Evolutionary conservation across 1,139 yeast species (phyloP), one percentile per base, ranked within the genome.

Genomic region (Pichiaceae sp.): DNA sequence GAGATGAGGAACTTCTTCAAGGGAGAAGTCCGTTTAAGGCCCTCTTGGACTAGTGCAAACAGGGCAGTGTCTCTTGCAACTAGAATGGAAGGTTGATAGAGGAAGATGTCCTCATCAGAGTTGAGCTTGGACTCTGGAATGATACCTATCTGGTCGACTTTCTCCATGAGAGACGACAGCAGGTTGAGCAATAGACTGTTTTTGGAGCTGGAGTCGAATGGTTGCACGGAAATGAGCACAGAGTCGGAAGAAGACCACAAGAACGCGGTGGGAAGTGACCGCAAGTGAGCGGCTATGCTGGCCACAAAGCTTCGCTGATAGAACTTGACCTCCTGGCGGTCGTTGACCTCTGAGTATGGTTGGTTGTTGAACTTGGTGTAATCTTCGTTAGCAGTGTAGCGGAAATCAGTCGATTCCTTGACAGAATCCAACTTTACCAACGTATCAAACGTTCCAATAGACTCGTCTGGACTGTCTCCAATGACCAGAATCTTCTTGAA

Each of bases 281-380:
- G 75, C 33, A 80, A 60, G 33, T 75, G 70, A 0, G 85, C 66
- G 0, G 87, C 80, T 14, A 79, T 60, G 1, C 79, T 65, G 43
- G 85, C 73, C 12, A 79, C 78, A 38, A 82, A 60, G 47, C 76
- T 78, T 42, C 72, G 63, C 42, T 79, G 86, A 15, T 76, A 71
- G 52, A 70, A 81, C 15, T 44, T 45, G 26, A 46, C 42, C 34
- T 53, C 56, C 33, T 52, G 53, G 26, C 50, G 52, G 39, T 60
- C 61, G 32, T 54, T 49, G 4, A 62, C 48, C 38, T 63, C 64
- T 16, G 61, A 57, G 33, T 56, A 54, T 4, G 70, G 69, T 23
- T 53, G 49, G 28, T 50, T 51, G 34, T 51, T 49, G 31, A 51
- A 49, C 2, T 32, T 18, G 8, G 31, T 34, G 28, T 45, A 45